Evolutionary conservation across 345 rosid species (phyloP), one percentile per base, ranked within the genome.

Genomic region (Citrus medica): DNA sequence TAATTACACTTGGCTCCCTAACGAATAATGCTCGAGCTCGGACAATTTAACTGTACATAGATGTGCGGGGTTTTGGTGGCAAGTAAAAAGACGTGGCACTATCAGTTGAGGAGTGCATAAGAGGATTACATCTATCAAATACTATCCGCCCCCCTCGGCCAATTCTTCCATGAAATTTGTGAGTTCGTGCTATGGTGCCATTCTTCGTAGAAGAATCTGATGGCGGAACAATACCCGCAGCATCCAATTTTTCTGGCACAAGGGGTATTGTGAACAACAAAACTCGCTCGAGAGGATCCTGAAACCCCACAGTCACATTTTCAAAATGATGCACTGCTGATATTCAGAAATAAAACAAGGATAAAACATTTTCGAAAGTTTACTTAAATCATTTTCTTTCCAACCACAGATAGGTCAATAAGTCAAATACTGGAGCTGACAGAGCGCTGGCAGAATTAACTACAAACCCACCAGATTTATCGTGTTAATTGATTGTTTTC

Each of bases 51-150:
- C 83, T 87, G 77, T 84, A 90, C 48, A 84, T 79, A 14, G 90
- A 84, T 32, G 90, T 86, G 42, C 86, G 85, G 19, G 92, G 87
- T 78, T 89, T 88, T 53, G 94, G 93, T 42, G 97, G 90, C 28
- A 90, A 74, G 85, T 87, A 88, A 74, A 84, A 83, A 40, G 97
- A 81, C 81, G 87, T 92, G 73, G 92, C 88, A 25, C 88, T 83
- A 22, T 91, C 90, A 53, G 92, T 89, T 58, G 91, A 90, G 59
- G 93, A 76, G 27, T 88, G 95, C 85, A 88, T 85, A 51, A 94
- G 89, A 72, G 93, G 98, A 85, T 92, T 94, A 98, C 98, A 94
- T 88, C 99, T 87, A 74, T 96, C 98, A 76, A 94, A 96, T 19
- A 96, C 78, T 27, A 94, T 92, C 25, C 98, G 88, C 12, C 98